phyloP scores from a whole-genome alignment of 169 alveolate species.

The Plasmodium gonderi region DNA sequence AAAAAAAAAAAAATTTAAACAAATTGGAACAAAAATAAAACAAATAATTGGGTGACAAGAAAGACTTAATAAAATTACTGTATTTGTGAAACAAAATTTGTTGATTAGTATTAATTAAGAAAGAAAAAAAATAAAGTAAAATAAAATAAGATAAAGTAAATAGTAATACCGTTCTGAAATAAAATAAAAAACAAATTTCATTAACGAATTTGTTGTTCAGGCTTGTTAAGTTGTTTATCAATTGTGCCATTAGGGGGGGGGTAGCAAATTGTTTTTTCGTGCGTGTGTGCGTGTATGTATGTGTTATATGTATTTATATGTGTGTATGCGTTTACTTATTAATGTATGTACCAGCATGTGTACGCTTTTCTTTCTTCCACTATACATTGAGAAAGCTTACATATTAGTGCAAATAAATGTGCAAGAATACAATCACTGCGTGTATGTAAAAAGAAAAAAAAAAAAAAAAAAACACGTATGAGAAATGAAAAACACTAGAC shows the following conservation, averaged over 20 bases:
- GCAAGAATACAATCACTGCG: background rate
- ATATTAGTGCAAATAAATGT: too few relatives aligned
- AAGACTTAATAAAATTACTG: slow-evolving; percentile 37
- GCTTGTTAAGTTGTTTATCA: background rate
- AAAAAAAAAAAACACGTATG: too few relatives aligned
- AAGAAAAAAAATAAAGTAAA: background rate
- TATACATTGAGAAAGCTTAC: too few relatives aligned
- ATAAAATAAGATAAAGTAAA: too few relatives aligned
- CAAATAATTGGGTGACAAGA: slow-evolving; percentile 41
- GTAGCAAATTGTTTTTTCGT: background rate
- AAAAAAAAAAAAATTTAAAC: background rate
- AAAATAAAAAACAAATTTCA: slow-evolving; percentile 17
- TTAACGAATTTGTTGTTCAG: background rate
- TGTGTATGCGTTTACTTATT: background rate
- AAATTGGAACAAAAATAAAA: slow-evolving; percentile 12
- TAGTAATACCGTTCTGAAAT: slow-evolving; percentile 1
- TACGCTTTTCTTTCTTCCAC: background rate
- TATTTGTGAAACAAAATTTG: slow-evolving; percentile 1
- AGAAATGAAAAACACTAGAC: too few relatives aligned
- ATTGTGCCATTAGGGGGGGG: background rate
- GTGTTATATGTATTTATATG: background rate
- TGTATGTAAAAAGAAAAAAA: background rate
- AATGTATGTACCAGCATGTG: background rate
- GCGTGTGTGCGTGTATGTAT: slow-evolving; percentile 1
- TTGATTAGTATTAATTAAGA: background rate